These are phyloP conservation scores for Avena insularis DNA, from an alignment of 176 grass and related monocot genomes.

Conservation along the genomic window DNA sequence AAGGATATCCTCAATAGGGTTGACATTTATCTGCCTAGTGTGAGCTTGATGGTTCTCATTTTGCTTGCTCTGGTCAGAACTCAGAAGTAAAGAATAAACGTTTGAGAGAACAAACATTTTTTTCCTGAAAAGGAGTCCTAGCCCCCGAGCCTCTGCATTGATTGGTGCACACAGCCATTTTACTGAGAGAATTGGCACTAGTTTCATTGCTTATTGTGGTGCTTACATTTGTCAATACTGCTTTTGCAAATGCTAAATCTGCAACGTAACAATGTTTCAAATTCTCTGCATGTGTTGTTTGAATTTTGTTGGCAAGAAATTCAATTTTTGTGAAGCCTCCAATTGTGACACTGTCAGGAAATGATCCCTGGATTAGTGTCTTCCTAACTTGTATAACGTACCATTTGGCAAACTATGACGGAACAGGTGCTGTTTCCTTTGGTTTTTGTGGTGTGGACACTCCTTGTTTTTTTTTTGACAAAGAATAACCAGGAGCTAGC, in stretches of 20 bases:
- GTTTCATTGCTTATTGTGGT: conserved; percentile 24
- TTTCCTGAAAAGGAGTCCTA: no score
- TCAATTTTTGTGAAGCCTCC: background rate
- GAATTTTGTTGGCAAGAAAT: conserved; percentile 19
- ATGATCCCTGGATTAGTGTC: conserved; percentile 6
- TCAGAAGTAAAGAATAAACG: conserved; percentile 23
- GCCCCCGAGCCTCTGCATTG: no score
- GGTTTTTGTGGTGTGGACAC: background rate
- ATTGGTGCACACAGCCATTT: no score
- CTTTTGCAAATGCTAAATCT: background rate
- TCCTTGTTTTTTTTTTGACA: background rate
- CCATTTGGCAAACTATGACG: background rate
- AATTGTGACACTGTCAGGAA: conserved; percentile 17
- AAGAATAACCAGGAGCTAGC: background rate
- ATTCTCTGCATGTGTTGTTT: background rate
- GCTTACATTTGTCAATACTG: background rate
- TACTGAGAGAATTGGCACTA: background rate
- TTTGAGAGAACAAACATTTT: background rate
- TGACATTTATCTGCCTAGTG: conserved; percentile 44
- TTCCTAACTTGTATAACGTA: conserved; percentile 5
- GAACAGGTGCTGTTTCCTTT: background rate
- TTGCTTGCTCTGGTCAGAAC: conserved; percentile 37
- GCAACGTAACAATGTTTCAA: background rate
- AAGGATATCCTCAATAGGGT: conserved; percentile 26
- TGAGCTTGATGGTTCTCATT: conserved; percentile 29